Conservation (phyloP, 2,329 filamentous ascomycete genomes). For the Ciborinia camelliae region DNA sequence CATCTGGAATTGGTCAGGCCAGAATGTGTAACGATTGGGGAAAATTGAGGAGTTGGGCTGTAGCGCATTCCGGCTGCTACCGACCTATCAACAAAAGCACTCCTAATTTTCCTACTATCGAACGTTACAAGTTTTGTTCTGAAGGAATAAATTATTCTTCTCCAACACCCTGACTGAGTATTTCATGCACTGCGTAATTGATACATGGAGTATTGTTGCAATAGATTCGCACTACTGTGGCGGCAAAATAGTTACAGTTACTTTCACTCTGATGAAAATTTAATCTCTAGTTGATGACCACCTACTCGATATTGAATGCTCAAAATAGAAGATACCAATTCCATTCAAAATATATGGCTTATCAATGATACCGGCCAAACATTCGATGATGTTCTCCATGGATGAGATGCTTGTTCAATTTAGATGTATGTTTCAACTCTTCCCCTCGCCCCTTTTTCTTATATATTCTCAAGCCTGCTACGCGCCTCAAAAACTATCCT, state of each 20-base stretch:
- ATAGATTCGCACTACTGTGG: too few species aligned
- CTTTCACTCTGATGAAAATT: too few species aligned
- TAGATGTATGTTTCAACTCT: not conserved
- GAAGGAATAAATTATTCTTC: not conserved
- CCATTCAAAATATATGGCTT: too few species aligned
- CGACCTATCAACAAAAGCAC: conserved; percentile 3
- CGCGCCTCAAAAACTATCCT: not conserved
- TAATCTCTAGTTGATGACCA: too few species aligned
- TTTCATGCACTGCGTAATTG: not conserved
- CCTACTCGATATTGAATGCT: too few species aligned
- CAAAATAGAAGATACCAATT: too few species aligned
- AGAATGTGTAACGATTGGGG: conserved; percentile 16
- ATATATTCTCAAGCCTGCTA: not conserved
- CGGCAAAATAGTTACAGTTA: too few species aligned
- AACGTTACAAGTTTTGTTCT: not conserved
- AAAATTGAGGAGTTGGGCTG: conserved; percentile 3
- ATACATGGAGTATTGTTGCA: not conserved
- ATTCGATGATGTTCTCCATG: not conserved
- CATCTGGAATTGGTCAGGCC: conserved; percentile 3
- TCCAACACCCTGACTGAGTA: not conserved
- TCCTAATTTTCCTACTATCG: not conserved
- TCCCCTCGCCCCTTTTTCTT: not conserved
- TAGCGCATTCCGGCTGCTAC: conserved; percentile 6
- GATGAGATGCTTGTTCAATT: not conserved
- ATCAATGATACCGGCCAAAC: not conserved